These are phyloP conservation scores for Cyberlindnera samutprakarnensis DNA, from an alignment of 805 yeast genomes.

Conservation along the genomic window DNA sequence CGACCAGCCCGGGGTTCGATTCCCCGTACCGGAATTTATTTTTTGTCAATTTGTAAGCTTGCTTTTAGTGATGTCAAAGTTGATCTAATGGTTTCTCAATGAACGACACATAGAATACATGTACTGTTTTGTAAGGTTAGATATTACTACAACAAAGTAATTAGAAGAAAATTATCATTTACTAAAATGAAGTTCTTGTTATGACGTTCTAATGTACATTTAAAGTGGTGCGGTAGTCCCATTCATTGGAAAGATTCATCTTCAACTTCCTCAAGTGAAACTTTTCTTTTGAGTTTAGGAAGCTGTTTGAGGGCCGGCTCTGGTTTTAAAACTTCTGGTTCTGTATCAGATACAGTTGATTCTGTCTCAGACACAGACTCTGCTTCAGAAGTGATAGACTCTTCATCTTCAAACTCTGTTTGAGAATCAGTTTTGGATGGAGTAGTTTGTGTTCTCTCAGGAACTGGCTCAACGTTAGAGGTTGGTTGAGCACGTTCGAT, in stretches of 20 bases:
- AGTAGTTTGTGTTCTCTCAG: no score
- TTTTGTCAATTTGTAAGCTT: no score
- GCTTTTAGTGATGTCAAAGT: no score
- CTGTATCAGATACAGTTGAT: neutral
- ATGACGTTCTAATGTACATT: neutral
- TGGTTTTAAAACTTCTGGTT: conserved; percentile 1
- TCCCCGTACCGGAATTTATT: conserved; percentile 26
- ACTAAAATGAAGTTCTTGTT: no score
- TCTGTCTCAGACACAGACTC: conserved; percentile 1
- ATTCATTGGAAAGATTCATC: conserved; percentile 13
- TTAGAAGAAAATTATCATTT: no score
- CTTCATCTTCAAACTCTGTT: neutral
- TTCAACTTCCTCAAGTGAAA: conserved; percentile 18
- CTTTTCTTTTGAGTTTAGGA: conserved; percentile 17
- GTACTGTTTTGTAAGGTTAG: no score
- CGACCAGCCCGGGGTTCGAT: conserved; percentile 28
- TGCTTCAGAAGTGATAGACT: neutral
- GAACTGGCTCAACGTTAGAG: no score
- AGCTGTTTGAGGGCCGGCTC: conserved; percentile 4
- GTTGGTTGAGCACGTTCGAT: no score
- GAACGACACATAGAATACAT: no score
- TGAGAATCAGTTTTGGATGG: neutral
- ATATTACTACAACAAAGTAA: no score
- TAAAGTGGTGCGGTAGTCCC: conserved; percentile 5
- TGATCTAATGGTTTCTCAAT: no score